Base-by-base conservation (phyloP, 768 basidiomycete species). In the Agaricus sinodeliciosus region DNA sequence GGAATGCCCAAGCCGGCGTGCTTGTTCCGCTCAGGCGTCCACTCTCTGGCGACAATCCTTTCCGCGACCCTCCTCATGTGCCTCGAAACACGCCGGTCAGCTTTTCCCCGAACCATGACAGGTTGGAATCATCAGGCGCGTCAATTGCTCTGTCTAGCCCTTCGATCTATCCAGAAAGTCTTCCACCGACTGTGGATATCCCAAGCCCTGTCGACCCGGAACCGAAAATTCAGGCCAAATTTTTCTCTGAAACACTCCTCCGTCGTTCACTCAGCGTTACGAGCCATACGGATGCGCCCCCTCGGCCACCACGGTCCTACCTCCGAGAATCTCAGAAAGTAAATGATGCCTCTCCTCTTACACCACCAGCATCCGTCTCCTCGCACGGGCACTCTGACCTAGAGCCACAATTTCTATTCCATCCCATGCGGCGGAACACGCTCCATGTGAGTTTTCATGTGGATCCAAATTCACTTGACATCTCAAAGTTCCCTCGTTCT, bases 131-230 rank as follows among this genome's bases (percentile, higher is more conserved):
- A 15, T 35, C 52, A 22, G 39, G 45, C 22, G 39, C 28, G 22
- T 75, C 72, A 3, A 59, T 64, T 25, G 63, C 72, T 39, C 72
- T 69, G 43, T 77, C 77, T 16, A 76, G 72, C 43, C 77, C 78
- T 43, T 79, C 80, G 0, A 70, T 78, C 26, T 78, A 79, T 57
- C 74, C 78, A 8, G 64, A 72, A 1, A 73, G 69, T 52, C 60
- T 80, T 13, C 72, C 73, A 22, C 65, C 66, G 12, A 58, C 50
- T 35, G 66, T 67, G n/a, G 70, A 71, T 41, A 43, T 22, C 31
- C 64, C 67, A 18, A 62, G 60, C 47, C 43, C 49, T 13, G 25
- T 28, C 9, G 26, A 34, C 27, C 31, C 52, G 8, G 51, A 53
- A 40, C 26, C 45, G 34, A 46, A 34, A 22, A 15, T 44, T 13